phyloP scores from a whole-genome alignment of 1,284 basidiomycete genomes.

The Ustilago xerochloae region DNA sequence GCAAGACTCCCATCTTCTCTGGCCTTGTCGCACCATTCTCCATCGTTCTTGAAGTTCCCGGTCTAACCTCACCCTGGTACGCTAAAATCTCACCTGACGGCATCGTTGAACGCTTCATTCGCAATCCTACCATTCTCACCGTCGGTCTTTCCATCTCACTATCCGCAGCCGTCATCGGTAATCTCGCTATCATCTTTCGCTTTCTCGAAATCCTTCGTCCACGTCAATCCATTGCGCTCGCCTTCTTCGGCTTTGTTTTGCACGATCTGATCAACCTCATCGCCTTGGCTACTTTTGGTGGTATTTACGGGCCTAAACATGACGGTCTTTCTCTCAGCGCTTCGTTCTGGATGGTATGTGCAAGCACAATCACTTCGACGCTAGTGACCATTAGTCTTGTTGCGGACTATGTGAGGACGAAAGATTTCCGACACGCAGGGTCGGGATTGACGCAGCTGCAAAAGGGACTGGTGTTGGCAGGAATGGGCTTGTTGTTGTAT shows the following conservation, averaged over 20 bases:
- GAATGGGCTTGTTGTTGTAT: conserved; percentile 73
- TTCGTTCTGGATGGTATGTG: conserved; percentile 83
- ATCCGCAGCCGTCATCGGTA: conserved; percentile 77
- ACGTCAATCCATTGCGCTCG: conserved; percentile 74
- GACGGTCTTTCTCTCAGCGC: conserved; percentile 72
- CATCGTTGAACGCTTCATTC: conserved; percentile 44
- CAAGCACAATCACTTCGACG: conserved; percentile 78
- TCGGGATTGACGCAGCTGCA: conserved; percentile 82
- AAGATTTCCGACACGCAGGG: conserved; percentile 77
- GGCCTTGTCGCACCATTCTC: conserved; percentile 80
- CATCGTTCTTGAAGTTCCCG: conserved; percentile 76
- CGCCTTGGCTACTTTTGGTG: conserved; percentile 76
- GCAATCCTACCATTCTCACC: conserved; percentile 71
- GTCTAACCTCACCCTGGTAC: conserved; percentile 57
- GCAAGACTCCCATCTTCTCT: conserved; percentile 68
- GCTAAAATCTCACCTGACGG: conserved; percentile 36
- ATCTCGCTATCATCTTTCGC: conserved; percentile 76
- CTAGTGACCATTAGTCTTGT: conserved; percentile 79
- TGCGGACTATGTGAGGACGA: conserved; percentile 73
- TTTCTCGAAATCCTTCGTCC: conserved; percentile 73
- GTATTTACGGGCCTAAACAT: conserved; percentile 72
- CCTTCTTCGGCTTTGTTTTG: conserved; percentile 74
- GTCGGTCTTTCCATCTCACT: conserved; percentile 78
- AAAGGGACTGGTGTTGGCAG: conserved; percentile 79
- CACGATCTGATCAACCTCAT: conserved; percentile 77